phyloP scores from a whole-genome alignment of 768 basidiomycete species.

The Tylopilus subfusipes region DNA sequence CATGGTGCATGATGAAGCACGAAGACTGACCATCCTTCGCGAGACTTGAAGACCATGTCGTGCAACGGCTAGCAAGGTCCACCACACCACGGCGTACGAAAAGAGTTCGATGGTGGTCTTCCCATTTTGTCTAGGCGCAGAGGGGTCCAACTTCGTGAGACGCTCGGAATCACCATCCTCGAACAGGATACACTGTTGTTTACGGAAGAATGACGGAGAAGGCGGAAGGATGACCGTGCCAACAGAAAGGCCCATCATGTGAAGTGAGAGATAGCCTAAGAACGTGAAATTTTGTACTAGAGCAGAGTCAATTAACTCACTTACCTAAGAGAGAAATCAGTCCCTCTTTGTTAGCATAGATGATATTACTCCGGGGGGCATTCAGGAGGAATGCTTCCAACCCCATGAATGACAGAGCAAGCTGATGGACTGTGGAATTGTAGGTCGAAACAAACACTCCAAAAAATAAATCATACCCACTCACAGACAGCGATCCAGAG shows the following conservation, averaged over 20 bases:
- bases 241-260: slow-evolving; percentile 77
- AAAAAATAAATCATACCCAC: slow-evolving; percentile 13
- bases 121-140: slow-evolving; percentile 53
- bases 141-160: slow-evolving; percentile 8
- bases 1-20: background rate
- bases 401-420: slow-evolving; percentile 50
- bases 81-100: slow-evolving; percentile 78
- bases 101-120: slow-evolving; percentile 75
- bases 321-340: slow-evolving; percentile 72
- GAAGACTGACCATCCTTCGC: slow-evolving; percentile 52
- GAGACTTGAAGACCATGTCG: slow-evolving; percentile 46
- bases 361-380: slow-evolving; percentile 55
- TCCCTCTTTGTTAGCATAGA: slow-evolving; percentile 91
- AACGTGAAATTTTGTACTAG: slow-evolving; percentile 1
- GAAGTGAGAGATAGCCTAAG: slow-evolving; percentile 85
- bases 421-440: slow-evolving; percentile 62
- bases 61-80: slow-evolving; percentile 49
- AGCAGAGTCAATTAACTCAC: background rate
- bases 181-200: slow-evolving; percentile 35
- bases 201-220: slow-evolving; percentile 67
- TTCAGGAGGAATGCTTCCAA: slow-evolving; percentile 64
- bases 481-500: slow-evolving; percentile 57
- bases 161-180: slow-evolving; percentile 7
- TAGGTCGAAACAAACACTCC: background rate
- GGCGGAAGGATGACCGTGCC: slow-evolving; percentile 82